Evolutionary conservation across 2,329 filamentous ascomycete genomes (phyloP).

Genomic region (Diaporthe batatas): DNA sequence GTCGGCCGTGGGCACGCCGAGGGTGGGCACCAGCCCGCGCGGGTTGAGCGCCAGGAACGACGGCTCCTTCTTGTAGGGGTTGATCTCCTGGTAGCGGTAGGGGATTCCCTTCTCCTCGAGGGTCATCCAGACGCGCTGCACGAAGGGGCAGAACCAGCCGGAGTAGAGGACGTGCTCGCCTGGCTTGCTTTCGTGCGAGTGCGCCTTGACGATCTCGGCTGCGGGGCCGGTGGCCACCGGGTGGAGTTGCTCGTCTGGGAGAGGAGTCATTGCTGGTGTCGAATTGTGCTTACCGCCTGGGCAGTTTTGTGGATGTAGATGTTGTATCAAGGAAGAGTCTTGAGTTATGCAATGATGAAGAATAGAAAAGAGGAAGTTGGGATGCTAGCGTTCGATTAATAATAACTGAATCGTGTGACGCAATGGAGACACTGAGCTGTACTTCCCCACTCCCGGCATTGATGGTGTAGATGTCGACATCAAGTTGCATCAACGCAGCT

Average conservation of each 20-base stretch:
- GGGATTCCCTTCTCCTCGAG: conserved; percentile 78
- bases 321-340: no score
- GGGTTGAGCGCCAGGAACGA: conserved; percentile 78
- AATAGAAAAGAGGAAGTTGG: not conserved
- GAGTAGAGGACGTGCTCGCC: conserved; percentile 65
- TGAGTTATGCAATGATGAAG: no score
- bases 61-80: conserved; percentile 78
- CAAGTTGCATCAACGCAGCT: no score
- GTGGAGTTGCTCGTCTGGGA: conserved; percentile 52
- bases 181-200: conserved; percentile 52
- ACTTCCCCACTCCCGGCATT: conserved; percentile 23
- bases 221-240: conserved; percentile 63
- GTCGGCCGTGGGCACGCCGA: conserved; percentile 59
- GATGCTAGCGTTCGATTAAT: not conserved
- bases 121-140: conserved; percentile 78
- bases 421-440: not conserved
- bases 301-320: not conserved
- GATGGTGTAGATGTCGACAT: not conserved
- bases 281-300: no score
- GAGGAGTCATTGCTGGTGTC: conserved; percentile 49
- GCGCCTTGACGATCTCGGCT: conserved; percentile 54
- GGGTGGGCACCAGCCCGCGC: conserved; percentile 78
- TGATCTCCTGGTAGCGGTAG: conserved; percentile 81
- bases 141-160: conserved; percentile 78
- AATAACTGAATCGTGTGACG: conserved; percentile 22